Percentiles rank a stretch among this genome's conserved stretches.
Conservation (phyloP, 148 eudicot genomes). For the Camellia lanceoleosa region DNA sequence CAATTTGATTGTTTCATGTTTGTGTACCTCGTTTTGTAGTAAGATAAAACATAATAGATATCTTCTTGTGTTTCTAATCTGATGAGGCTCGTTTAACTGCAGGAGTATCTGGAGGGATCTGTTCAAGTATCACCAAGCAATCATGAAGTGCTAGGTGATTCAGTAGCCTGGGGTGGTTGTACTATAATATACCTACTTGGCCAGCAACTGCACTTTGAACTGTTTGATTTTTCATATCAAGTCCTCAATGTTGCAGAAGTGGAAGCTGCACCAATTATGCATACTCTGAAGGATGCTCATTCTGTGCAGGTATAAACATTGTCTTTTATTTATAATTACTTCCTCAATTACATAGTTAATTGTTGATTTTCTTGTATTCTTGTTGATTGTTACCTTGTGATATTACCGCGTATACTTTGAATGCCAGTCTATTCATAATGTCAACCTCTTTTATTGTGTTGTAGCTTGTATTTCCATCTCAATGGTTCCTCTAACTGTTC, state of each 20-base stretch:
- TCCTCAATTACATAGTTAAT: not conserved
- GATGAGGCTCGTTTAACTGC: slow-evolving; percentile 14
- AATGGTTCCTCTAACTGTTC: not conserved
- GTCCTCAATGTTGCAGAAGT: slow-evolving; percentile 92
- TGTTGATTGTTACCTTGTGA: not conserved
- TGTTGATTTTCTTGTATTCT: not conserved
- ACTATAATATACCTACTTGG: slow-evolving; percentile 91
- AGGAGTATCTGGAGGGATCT: slow-evolving; percentile 90
- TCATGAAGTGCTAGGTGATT: slow-evolving; percentile 76
- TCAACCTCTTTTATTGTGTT: not conserved
- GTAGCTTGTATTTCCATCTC: not conserved
- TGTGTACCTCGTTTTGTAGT: not conserved
- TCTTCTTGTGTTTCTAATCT: not conserved
- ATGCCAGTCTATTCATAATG: not conserved
- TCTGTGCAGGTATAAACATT: slow-evolving; percentile 47
- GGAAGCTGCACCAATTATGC: slow-evolving; percentile 56
- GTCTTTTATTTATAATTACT: slow-evolving; percentile 1
- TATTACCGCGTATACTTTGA: not conserved
- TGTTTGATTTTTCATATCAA: slow-evolving; percentile 93
- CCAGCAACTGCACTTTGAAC: slow-evolving; percentile 94
- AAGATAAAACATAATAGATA: not conserved
- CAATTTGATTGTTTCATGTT: not conserved
- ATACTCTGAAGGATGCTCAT: slow-evolving; percentile 50
- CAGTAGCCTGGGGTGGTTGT: slow-evolving; percentile 98
- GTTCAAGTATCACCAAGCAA: slow-evolving; percentile 55